Base-by-base conservation (phyloP, 495 filamentous ascomycete species). In the Aspergillus conjunctus region DNA sequence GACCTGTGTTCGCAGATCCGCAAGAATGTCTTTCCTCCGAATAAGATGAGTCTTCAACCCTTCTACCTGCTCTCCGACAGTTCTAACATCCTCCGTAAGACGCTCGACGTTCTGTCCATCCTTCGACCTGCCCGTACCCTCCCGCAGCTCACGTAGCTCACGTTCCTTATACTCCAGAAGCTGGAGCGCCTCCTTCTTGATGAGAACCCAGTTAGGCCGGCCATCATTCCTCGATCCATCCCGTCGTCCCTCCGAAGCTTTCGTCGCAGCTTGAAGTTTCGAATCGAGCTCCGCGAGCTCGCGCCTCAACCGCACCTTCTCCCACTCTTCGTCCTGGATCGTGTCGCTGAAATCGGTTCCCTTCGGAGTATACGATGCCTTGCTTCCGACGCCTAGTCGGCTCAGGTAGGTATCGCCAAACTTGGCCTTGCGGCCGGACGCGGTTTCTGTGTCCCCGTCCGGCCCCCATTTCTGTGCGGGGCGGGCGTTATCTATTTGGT, bases 381-480 rank as follows among this genome's bases (percentile, higher is more conserved):
- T 90, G 64, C 91, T 91, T 31, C 90, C 90, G 53, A 91, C 84
- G 18, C 94, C 94, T 39, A 98, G 78, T 30, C 94, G 88, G 62
- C 87, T 90, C 48, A 98, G 86, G 77, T 98, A 98, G 44, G 94
- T 91, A 73, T 98, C 93, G 54, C 94, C 94, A 73, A 98, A 98
- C 72, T 93, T 96, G 63, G 92, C 87, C 74, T 98, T 98, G 66
- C 88, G 85, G 41, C 91, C 91, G n/a, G 88, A 91, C 5, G 76
- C 69, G 3, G 92, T 97, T 62, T 86, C 82, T 31, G 91, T 88
- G 66, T 91, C 88, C 14, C 79, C 78, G 45, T 83, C 82, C 15
- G 84, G 79, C 11, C 86, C 88, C 87, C 88, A 93, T 66, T 83
- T 82, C 56, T 85, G 85, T 65, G 81, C 74, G 54, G 83, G 83